Conservation (phyloP, 164 flowering plant genomes). For the Houttuynia cordata region DNA sequence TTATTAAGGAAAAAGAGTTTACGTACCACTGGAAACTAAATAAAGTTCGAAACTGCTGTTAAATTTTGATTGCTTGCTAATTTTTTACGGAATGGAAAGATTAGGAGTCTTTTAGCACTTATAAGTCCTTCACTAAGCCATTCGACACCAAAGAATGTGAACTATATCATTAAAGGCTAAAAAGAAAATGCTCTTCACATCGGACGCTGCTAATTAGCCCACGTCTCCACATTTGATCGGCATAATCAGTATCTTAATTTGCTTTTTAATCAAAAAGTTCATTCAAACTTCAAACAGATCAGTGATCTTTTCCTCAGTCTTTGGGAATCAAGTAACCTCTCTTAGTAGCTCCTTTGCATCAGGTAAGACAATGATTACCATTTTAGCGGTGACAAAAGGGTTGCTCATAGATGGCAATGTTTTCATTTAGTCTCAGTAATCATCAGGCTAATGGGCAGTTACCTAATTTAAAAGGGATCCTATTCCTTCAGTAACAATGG, state of each 20-base stretch:
- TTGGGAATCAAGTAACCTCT: neutral
- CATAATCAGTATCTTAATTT: neutral
- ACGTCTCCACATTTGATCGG: neutral
- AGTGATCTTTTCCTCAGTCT: neutral
- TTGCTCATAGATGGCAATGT: neutral
- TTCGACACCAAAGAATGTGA: no score
- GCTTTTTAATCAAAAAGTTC: neutral
- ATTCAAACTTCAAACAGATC: conserved; percentile 7
- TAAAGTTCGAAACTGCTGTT: neutral
- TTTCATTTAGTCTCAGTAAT: neutral
- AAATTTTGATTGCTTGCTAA: neutral
- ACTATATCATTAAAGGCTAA: neutral
- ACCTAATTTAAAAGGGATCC: no score
- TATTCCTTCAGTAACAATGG: conserved; percentile 6
- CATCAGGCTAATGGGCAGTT: neutral
- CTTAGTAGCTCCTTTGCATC: neutral
- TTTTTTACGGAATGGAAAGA: neutral
- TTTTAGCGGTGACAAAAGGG: neutral
- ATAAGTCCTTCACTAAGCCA: no score
- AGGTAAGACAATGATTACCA: conserved; percentile 1
- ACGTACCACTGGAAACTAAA: neutral
- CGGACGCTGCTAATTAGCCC: conserved; percentile 3
- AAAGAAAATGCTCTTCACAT: neutral
- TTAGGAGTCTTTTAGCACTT: neutral
- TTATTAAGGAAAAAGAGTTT: no score